phyloP scores from a whole-genome alignment of 176 grass and related monocot species.

The Musa schizocarpa region DNA sequence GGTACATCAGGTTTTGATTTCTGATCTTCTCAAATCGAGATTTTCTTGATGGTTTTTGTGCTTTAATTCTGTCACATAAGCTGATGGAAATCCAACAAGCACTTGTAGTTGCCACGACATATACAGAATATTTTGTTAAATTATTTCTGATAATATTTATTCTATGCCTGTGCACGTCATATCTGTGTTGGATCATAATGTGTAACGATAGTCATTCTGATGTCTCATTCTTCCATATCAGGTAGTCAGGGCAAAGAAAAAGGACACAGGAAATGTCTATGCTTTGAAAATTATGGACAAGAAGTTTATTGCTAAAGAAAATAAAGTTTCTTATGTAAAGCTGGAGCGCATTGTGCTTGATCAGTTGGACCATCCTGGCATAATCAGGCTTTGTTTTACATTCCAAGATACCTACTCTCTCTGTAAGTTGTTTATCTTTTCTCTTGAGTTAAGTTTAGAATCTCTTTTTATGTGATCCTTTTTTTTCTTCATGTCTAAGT shows the following conservation, averaged over 20 bases:
- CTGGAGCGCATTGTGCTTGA: slow-evolving; percentile 98
- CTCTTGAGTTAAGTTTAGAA: background rate
- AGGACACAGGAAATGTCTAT: slow-evolving; percentile 83
- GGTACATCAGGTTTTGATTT: too few relatives aligned
- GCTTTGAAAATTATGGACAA: slow-evolving; percentile 99
- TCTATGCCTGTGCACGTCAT: background rate
- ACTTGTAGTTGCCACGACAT: too few relatives aligned
- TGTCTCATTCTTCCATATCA: slow-evolving; percentile 12
- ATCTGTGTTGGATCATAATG: background rate
- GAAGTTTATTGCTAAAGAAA: slow-evolving; percentile 98
- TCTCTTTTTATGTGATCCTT: background rate
- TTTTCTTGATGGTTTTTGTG: background rate
- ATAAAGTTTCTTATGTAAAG: slow-evolving; percentile 95
- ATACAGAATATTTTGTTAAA: background rate
- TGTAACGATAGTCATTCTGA: background rate
- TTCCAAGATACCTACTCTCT: slow-evolving; percentile 97
- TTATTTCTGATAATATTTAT: background rate
- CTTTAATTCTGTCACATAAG: background rate
- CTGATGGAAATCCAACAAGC: background rate
- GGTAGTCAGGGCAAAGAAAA: slow-evolving; percentile 97
- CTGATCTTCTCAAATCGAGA: too few relatives aligned
- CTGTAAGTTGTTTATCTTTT: slow-evolving; percentile 38
- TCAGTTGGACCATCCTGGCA: slow-evolving; percentile 91
- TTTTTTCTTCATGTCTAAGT: background rate
- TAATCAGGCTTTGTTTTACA: slow-evolving; percentile 88